Evolutionary conservation across 306 rosid genomes (phyloP), one percentile per base, ranked within the genome.

Genomic region (Vigna unguiculata): DNA sequence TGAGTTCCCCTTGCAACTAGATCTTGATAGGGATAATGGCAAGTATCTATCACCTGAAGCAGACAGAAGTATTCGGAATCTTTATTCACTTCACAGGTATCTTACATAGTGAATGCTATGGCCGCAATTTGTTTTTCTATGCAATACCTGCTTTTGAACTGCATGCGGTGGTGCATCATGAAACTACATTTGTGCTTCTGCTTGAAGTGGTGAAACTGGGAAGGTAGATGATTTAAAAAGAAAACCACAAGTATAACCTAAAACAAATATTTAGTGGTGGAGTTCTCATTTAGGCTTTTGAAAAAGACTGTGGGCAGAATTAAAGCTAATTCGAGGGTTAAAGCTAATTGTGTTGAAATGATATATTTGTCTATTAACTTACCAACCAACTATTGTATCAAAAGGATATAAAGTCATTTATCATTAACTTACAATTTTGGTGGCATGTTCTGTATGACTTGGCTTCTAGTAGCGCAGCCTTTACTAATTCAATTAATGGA

Each of bases 1-100:
- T 74, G 96, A 94, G 85, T 94, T 91, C 83, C 98, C 98, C 75
- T 86, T 91, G 83, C 88, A 94, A 79, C 88, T 94, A 65, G 98
- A 94, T 91, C 97, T 94, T 80, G 98, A 94, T 85, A 86, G 91
- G 84, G 96, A 90, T 67, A 66, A 91, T 78, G 93, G 98, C 30
- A 94, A 87, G 76, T 94, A 94, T 90, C 77, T 91, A 52, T 90
- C 98, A 43, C 98, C 98, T 54, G 91, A 94, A 0, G 96, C 98
- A 62, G 96, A 94, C 75, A 91, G 88, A 82, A 89, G 90, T 45
- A 94, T 94, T 51, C 97, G 96, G 78, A 94, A 94, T 89, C 93
- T 94, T 69, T 94, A 91, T 78, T 89, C 93, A 4, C 97, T 94
- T 78, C 97, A 94, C 78, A 86, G 97, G 98, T 94, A 86, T 78